Percentiles rank a stretch among this genome's conserved stretches.
These are phyloP conservation scores for Russula brevipes DNA, from an alignment of 768 basidiomycete genomes.

Conservation along the genomic window DNA sequence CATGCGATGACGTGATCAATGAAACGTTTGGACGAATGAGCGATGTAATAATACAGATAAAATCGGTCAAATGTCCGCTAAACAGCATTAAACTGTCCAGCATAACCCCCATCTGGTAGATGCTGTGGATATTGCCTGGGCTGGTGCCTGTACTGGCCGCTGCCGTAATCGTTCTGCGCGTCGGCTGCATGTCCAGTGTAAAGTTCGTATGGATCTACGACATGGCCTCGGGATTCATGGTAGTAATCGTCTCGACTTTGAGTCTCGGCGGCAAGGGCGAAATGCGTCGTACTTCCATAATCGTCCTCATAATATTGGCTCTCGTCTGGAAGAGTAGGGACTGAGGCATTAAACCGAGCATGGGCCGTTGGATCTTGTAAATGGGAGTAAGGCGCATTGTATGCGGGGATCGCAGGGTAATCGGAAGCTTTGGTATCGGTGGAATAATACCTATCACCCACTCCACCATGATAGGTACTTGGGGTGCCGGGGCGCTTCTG, in stretches of 20 bases:
- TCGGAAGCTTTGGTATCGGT: constrained; percentile 46
- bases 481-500: constrained; percentile 53
- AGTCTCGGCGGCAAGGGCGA: constrained; percentile 55
- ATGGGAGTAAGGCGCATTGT: constrained; percentile 55
- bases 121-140: constrained; percentile 2
- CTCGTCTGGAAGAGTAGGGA: constrained; percentile 52
- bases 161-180: background rate
- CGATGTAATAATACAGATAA: constrained; percentile 11
- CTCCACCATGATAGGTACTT: constrained; percentile 41
- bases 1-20: background rate
- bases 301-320: constrained; percentile 58
- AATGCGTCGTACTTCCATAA: constrained; percentile 57
- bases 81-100: constrained; percentile 9
- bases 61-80: background rate
- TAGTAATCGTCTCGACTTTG: constrained; percentile 37
- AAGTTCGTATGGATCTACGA: constrained; percentile 48
- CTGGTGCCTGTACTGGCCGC: constrained; percentile 6
- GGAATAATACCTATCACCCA: constrained; percentile 47
- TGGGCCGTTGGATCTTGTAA: constrained; percentile 49
- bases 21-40: background rate
- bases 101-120: background rate
- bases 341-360: constrained; percentile 55
- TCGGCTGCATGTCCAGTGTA: constrained; percentile 32
- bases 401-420: constrained; percentile 72
- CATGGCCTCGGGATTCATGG: constrained; percentile 24